phyloP scores from a whole-genome alignment of 345 rosid genomes.

The Arabis alpina region DNA sequence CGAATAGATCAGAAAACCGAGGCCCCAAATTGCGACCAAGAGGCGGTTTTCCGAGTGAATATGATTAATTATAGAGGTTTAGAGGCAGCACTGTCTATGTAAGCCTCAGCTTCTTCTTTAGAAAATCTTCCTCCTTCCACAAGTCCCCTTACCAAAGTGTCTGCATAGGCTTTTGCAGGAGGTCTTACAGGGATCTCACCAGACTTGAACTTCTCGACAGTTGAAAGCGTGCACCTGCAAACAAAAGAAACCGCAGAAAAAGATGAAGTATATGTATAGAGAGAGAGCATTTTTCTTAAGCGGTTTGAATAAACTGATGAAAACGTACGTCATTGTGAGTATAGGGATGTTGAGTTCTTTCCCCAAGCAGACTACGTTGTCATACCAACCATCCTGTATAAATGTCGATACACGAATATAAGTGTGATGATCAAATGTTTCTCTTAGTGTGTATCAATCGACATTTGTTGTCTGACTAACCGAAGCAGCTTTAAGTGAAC shows the following conservation, averaged over 20 bases:
- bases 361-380: constrained; percentile 72
- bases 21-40: not conserved
- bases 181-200: constrained; percentile 56
- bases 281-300: not conserved
- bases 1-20: constrained; percentile 25
- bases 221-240: constrained; percentile 59
- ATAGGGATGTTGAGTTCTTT: constrained; percentile 63
- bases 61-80: constrained; percentile 50
- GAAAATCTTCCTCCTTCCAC: constrained; percentile 75
- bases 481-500: constrained; percentile 50
- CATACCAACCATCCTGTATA: constrained; percentile 79
- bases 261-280: not conserved
- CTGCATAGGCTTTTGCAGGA: constrained; percentile 59
- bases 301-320: not conserved
- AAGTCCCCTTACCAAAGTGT: constrained; percentile 62
- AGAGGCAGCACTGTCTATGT: constrained; percentile 61
- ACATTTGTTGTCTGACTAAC: constrained; percentile 32
- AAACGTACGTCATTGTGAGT: constrained; percentile 78
- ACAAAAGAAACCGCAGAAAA: constrained; percentile 11
- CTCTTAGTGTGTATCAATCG: not conserved
- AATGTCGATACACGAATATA: not conserved
- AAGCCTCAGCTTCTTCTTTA: constrained; percentile 63
- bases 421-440: constrained; percentile 15
- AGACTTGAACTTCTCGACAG: constrained; percentile 48
- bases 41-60: constrained; percentile 12